phyloP scores from a whole-genome alignment of 2,329 filamentous ascomycete genomes.

The Mycosphaerella sp. region DNA sequence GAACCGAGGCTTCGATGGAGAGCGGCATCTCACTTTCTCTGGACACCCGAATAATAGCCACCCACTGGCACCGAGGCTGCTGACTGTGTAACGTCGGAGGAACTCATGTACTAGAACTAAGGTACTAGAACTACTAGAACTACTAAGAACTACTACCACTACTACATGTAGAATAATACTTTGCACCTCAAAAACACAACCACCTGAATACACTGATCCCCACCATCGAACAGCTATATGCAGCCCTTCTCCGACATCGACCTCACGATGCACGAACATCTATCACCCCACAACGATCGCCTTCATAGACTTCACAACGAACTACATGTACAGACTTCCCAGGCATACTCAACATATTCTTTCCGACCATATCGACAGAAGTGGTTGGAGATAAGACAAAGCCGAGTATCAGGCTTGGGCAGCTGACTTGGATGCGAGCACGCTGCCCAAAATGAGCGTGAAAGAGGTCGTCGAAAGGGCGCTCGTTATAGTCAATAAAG shows the following conservation, averaged over 20 bases:
- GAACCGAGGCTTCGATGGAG: too few species aligned
- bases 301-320: conserved; percentile 26
- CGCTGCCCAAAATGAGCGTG: conserved; percentile 18
- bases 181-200: neutral
- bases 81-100: neutral
- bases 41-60: neutral
- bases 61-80: neutral
- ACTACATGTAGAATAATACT: too few species aligned
- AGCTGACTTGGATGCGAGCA: conserved; percentile 20
- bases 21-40: too few species aligned
- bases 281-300: too few species aligned
- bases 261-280: conserved; percentile 23
- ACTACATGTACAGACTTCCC: too few species aligned
- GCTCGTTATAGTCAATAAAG: conserved; percentile 15
- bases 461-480: conserved; percentile 18
- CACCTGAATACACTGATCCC: neutral
- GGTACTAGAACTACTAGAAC: too few species aligned
- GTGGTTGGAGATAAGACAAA: conserved; percentile 7
- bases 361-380: conserved; percentile 18
- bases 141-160: too few species aligned
- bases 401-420: conserved; percentile 18
- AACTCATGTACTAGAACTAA: too few species aligned
- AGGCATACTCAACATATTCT: too few species aligned
- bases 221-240: conserved; percentile 24
- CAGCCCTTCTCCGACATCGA: conserved; percentile 21